Conservation (phyloP, 768 basidiomycete genomes). For the Phanerochaete carnosa region DNA sequence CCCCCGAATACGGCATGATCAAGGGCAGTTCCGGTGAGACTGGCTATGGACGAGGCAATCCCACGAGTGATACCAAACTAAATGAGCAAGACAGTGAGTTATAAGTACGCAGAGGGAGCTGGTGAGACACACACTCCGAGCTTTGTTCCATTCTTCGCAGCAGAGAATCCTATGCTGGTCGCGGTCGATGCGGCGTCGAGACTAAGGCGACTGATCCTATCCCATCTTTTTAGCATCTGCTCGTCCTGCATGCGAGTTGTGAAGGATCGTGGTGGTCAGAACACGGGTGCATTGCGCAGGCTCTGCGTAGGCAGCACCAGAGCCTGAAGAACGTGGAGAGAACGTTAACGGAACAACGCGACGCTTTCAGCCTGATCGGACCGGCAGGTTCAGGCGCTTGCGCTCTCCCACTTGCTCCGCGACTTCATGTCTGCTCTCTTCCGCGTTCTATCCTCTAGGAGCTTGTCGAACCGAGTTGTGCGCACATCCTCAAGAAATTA, state of each 20-base stretch:
- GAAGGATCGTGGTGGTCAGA: background rate
- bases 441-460: slow-evolving; percentile 1
- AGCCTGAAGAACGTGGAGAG: background rate
- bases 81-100: background rate
- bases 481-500: slow-evolving; percentile 14
- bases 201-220: slow-evolving; percentile 48
- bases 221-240: slow-evolving; percentile 35
- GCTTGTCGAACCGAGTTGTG: background rate
- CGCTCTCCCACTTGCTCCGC: background rate
- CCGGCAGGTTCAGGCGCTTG: background rate
- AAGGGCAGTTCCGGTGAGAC: slow-evolving; percentile 53
- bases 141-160: slow-evolving; percentile 63
- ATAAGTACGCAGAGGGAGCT: slow-evolving; percentile 26
- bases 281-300: background rate
- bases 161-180: slow-evolving; percentile 62
- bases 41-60: slow-evolving; percentile 55
- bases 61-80: slow-evolving; percentile 70
- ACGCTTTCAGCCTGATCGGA: background rate
- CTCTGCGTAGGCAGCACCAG: background rate
- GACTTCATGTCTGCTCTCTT: slow-evolving; percentile 11
- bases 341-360: background rate
- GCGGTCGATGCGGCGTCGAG: slow-evolving; percentile 66
- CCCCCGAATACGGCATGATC: slow-evolving; percentile 71
- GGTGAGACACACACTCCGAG: slow-evolving; percentile 51
- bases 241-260: background rate